phyloP scores from a whole-genome alignment of 805 yeast genomes.

The Wickerhamomyces canadensis region DNA sequence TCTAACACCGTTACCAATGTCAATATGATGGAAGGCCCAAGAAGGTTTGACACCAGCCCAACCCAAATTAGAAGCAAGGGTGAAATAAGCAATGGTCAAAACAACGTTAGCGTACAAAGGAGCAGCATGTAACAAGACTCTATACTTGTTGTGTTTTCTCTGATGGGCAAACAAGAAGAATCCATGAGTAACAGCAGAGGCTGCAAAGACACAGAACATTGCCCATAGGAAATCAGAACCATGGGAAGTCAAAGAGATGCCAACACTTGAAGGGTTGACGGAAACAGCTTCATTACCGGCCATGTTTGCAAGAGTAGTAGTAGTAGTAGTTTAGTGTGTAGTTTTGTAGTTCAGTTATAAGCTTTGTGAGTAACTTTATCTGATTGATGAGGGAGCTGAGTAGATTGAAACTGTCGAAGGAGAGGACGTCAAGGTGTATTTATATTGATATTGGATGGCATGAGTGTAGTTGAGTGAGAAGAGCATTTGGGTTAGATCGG shows the following conservation, averaged over 20 bases:
- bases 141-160: conserved; percentile 18
- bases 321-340: too few relatives aligned
- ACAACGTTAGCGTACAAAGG: conserved; percentile 39
- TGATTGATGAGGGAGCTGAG: too few relatives aligned
- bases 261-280: conserved; percentile 29
- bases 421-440: too few relatives aligned
- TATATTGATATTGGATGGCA: too few relatives aligned
- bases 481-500: too few relatives aligned
- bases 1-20: conserved; percentile 32
- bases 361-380: too few relatives aligned
- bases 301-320: too few relatives aligned
- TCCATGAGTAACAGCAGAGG: conserved; percentile 29
- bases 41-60: conserved; percentile 38
- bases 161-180: conserved; percentile 18
- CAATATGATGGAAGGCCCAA: conserved; percentile 47
- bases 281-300: conserved; percentile 19
- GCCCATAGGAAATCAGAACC: conserved; percentile 73
- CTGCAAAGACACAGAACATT: conserved; percentile 42
- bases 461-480: too few relatives aligned
- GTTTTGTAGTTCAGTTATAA: too few relatives aligned
- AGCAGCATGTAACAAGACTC: conserved; percentile 30
- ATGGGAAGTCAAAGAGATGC: conserved; percentile 46
- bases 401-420: too few relatives aligned
- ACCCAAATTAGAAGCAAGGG: conserved; percentile 55
- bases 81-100: conserved; percentile 44